Percentiles rank a stretch among this genome's conserved stretches.
phyloP scores from a whole-genome alignment of 2,329 filamentous ascomycete genomes.

The Penicillium hesseltinei region DNA sequence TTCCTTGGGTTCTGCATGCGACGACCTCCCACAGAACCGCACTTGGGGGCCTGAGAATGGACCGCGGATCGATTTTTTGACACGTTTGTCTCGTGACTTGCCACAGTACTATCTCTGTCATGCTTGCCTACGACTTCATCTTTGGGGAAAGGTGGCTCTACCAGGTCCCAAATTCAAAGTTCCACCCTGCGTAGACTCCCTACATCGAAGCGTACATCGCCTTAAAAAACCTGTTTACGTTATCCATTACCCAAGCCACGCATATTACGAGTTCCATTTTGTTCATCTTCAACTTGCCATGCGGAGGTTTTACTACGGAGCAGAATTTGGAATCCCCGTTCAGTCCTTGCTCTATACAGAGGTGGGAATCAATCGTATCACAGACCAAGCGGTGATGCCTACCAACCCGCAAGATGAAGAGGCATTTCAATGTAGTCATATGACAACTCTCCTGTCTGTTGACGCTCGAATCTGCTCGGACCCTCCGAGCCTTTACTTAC shows the following conservation, averaged over 20 bases:
- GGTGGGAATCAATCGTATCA: neutral
- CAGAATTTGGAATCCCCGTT: slow-evolving; percentile 9
- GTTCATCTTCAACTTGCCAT: slow-evolving; percentile 15
- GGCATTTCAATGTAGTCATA: neutral
- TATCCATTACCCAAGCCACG: neutral
- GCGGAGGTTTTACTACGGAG: slow-evolving; percentile 10
- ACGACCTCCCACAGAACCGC: neutral
- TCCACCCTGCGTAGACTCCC: neutral
- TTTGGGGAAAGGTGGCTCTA: slow-evolving; percentile 8
- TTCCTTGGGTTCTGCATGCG: neutral
- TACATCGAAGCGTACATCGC: neutral
- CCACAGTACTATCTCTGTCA: slow-evolving; percentile 15
- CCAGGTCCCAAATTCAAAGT: neutral
- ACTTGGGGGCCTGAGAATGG: neutral
- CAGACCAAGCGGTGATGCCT: neutral
- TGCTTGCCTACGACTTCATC: slow-evolving; percentile 10
- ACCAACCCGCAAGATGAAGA: neutral
- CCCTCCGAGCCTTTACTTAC: slow-evolving; percentile 9
- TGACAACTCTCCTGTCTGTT: slow-evolving; percentile 1
- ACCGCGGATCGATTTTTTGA: neutral
- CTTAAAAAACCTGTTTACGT: neutral
- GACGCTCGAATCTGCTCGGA: slow-evolving; percentile 6
- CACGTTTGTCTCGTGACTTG: neutral
- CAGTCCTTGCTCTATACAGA: slow-evolving; percentile 10
- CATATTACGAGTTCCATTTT: slow-evolving; percentile 1